These are phyloP conservation scores for Diophrys appendiculata DNA, from an alignment of 73 alveolate genomes.

Conservation along the genomic window DNA sequence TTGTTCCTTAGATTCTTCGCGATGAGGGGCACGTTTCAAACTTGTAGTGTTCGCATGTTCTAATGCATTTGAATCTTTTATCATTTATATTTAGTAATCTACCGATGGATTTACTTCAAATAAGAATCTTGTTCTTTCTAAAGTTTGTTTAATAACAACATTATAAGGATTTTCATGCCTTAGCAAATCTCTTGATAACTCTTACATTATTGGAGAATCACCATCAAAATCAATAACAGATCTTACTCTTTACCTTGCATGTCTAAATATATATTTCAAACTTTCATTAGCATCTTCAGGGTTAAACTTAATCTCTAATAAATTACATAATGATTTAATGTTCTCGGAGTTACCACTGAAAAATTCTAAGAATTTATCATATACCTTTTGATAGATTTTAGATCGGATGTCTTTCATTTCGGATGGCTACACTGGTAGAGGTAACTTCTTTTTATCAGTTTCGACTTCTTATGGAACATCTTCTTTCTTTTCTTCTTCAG, in stretches of 20 bases:
- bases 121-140: conserved; percentile 24
- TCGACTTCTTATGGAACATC: neutral
- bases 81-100: conserved; percentile 38
- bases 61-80: conserved; percentile 1
- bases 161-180: conserved; percentile 42
- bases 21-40: neutral
- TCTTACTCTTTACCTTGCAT: conserved; percentile 25
- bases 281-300: conserved; percentile 56
- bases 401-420: conserved; percentile 25
- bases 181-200: conserved; percentile 8
- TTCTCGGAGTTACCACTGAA: conserved; percentile 35
- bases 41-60: neutral
- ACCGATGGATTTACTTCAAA: conserved; percentile 45
- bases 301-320: conserved; percentile 24
- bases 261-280: conserved; percentile 39
- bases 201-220: conserved; percentile 21
- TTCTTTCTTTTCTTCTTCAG: conserved; percentile 40
- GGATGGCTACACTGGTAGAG: conserved; percentile 1
- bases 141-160: conserved; percentile 39
- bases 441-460: conserved; percentile 3
- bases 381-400: conserved; percentile 39
- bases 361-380: conserved; percentile 26
- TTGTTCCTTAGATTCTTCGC: neutral
- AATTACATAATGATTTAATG: conserved; percentile 42
- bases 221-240: conserved; percentile 52